Percentiles rank a stretch among this genome's conserved stretches.
Conservation (phyloP, 139 green algal species). For the Micractinium conductrix region DNA sequence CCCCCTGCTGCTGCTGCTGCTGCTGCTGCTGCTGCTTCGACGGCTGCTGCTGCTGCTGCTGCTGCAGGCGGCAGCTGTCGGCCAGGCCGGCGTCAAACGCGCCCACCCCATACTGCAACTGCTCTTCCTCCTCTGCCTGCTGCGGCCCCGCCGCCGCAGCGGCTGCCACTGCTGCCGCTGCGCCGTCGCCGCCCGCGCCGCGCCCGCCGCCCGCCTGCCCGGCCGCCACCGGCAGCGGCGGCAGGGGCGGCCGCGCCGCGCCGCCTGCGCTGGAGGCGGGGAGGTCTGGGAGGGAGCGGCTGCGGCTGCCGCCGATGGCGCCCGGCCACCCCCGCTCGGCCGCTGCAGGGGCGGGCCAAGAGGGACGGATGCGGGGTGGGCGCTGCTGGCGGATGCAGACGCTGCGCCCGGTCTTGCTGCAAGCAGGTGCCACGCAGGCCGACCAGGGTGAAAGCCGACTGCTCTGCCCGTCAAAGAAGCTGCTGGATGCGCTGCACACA, state of each 20-base stretch:
- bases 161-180: slow-evolving; percentile 31
- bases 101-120: not conserved
- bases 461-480: too few species aligned
- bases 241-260: not conserved
- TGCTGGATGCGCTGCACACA: too few species aligned
- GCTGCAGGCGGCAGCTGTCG: slow-evolving; percentile 4
- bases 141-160: slow-evolving; percentile 3
- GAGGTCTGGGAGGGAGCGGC: slow-evolving; percentile 21
- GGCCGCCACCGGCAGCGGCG: not conserved
- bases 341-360: not conserved
- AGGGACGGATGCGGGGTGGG: too few species aligned
- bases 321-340: not conserved
- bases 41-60: slow-evolving; percentile 3
- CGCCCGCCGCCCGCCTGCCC: slow-evolving; percentile 21
- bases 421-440: too few species aligned
- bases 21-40: slow-evolving; percentile 2
- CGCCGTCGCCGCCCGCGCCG: slow-evolving; percentile 14
- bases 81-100: slow-evolving; percentile 1
- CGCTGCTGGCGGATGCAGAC: not conserved
- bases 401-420: too few species aligned
- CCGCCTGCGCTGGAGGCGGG: not conserved
- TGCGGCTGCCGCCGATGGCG: not conserved
- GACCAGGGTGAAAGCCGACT: too few species aligned
- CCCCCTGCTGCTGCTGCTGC: not conserved
- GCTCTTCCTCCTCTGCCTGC: not conserved